These are phyloP conservation scores for Vigna nakashimae DNA, from an alignment of 306 rosid genomes.

Conservation along the genomic window DNA sequence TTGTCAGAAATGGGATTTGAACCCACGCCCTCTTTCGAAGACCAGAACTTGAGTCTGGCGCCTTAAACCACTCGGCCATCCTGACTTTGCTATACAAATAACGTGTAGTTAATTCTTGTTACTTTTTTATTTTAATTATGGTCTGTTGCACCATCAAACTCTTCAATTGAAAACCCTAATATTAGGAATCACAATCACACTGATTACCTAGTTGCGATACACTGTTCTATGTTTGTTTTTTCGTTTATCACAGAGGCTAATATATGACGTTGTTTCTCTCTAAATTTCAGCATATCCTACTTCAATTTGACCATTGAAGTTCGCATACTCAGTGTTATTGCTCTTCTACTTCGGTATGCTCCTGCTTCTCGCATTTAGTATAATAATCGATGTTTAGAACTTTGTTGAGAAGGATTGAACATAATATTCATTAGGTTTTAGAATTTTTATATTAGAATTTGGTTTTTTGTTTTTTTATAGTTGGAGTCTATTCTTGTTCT, in stretches of 20 bases:
- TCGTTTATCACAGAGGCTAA: neutral
- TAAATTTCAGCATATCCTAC: neutral
- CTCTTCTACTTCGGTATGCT: neutral
- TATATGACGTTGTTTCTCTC: neutral
- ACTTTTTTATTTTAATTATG: neutral
- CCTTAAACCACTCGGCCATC: slow-evolving; percentile 74
- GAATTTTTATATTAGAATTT: neutral
- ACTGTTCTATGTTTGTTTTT: neutral
- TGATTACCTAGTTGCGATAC: neutral
- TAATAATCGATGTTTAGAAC: neutral
- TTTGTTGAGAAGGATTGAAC: neutral
- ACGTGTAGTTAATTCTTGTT: neutral
- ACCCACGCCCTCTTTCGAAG: slow-evolving; percentile 62
- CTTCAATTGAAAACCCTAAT: neutral
- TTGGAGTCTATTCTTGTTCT: neutral
- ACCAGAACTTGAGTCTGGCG: slow-evolving; percentile 73
- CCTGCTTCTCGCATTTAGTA: neutral
- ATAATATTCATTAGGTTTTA: neutral
- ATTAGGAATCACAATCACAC: neutral
- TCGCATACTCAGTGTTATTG: neutral
- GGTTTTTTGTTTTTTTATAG: neutral
- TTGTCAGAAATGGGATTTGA: slow-evolving; percentile 73
- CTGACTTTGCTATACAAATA: neutral
- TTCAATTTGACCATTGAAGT: neutral
- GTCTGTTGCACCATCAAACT: neutral